Percentiles rank a stretch among this genome's conserved stretches.
Evolutionary conservation across 108 stramenopile genomes (phyloP).

Genomic region (Pseudonitzschia pungens): DNA sequence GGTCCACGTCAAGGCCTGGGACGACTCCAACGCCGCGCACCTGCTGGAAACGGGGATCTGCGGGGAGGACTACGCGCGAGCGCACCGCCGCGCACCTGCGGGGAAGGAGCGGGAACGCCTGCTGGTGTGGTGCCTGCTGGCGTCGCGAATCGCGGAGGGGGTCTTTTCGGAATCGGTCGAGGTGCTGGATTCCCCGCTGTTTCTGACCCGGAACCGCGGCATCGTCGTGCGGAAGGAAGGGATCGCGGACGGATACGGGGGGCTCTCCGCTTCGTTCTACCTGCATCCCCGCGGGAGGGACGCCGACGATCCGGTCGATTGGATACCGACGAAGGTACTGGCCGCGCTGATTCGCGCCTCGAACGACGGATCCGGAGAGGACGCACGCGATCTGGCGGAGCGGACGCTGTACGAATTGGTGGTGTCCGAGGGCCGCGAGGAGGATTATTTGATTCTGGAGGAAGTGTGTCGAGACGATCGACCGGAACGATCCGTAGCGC

Average conservation of each 20-base stretch:
- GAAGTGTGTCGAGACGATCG: constrained; percentile 26
- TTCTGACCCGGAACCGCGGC: constrained; percentile 23
- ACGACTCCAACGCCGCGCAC: constrained; percentile 13
- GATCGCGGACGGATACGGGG: constrained; percentile 1
- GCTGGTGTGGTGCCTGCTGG: constrained; percentile 38
- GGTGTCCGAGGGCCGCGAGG: background rate
- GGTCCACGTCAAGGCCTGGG: constrained; percentile 29
- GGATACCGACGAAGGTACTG: constrained; percentile 21
- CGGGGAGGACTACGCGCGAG: constrained; percentile 27
- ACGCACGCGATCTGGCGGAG: constrained; percentile 7
- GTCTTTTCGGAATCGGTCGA: constrained; percentile 33
- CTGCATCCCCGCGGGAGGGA: constrained; percentile 29
- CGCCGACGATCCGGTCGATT: background rate
- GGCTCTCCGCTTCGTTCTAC: constrained; percentile 27
- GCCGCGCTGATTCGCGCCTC: constrained; percentile 15
- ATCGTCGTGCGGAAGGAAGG: constrained; percentile 19
- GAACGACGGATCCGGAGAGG: constrained; percentile 6
- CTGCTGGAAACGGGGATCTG: constrained; percentile 24
- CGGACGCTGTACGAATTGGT: constrained; percentile 24
- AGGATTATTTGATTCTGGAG: constrained; percentile 27
- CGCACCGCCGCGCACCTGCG: constrained; percentile 5
- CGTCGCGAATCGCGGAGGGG: constrained; percentile 26
- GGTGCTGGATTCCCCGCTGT: constrained; percentile 26
- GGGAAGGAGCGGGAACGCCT: constrained; percentile 13
- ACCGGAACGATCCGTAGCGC: constrained; percentile 26